A percentile compares a stretch with the other conserved stretches of the same genome.
Conservation (phyloP, 495 filamentous ascomycete species). For the Podospora conica region DNA sequence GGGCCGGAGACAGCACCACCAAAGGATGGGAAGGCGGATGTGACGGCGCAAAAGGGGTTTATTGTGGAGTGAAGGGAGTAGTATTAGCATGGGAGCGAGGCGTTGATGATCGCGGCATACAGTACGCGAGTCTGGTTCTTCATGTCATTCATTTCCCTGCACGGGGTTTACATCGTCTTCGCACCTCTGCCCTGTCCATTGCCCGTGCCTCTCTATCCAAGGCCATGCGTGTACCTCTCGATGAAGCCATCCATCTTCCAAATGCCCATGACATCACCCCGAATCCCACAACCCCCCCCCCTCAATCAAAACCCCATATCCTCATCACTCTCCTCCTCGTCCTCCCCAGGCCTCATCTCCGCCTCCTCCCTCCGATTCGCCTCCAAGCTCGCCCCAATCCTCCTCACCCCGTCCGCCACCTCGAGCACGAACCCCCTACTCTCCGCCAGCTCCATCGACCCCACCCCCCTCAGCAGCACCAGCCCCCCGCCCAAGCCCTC, state of each 20-base stretch:
- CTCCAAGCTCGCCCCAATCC: slow-evolving; percentile 54
- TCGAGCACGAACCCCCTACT: slow-evolving; percentile 76
- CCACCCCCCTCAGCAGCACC: slow-evolving; percentile 73
- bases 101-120: not conserved
- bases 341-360: slow-evolving; percentile 34
- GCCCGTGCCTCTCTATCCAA: not conserved
- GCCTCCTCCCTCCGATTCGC: slow-evolving; percentile 50
- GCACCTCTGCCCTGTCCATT: not conserved
- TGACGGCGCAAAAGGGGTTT: slow-evolving; percentile 14
- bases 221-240: not conserved
- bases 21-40: slow-evolving; percentile 4
- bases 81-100: not conserved
- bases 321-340: slow-evolving; percentile 33
- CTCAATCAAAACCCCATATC: slow-evolving; percentile 21
- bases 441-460: slow-evolving; percentile 86
- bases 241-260: not conserved
- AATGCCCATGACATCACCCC: not conserved
- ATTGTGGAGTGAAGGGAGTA: slow-evolving; percentile 7
- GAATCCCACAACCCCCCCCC: not conserved
- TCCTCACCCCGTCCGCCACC: slow-evolving; percentile 81
- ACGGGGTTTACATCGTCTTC: not conserved
- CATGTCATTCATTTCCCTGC: not conserved
- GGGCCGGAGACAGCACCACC: not conserved
- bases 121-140: not conserved
- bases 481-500: slow-evolving; percentile 63